phyloP scores from a whole-genome alignment of 352 stramenopile species.

The Chrysophaeum taylorii region DNA sequence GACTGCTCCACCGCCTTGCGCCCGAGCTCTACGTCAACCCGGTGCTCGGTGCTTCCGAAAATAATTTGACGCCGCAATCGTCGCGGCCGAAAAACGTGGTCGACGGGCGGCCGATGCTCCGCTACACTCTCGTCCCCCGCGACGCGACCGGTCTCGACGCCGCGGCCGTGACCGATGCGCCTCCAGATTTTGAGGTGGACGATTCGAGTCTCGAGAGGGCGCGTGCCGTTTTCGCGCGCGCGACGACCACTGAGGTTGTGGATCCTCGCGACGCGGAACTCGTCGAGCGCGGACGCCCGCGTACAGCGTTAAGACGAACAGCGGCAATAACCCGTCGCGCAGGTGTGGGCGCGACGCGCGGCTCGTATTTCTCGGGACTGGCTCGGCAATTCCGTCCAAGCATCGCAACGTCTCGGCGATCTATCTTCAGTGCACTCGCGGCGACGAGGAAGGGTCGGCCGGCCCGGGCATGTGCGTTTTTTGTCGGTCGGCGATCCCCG shows the following conservation, averaged over 20 bases:
- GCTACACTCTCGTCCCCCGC: conserved; percentile 42
- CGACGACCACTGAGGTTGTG: conserved; percentile 10
- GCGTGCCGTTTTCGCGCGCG: conserved; percentile 24
- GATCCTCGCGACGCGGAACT: conserved; percentile 12
- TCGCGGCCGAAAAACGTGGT: neutral
- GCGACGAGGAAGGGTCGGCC: too few relatives aligned
- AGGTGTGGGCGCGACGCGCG: conserved; percentile 25
- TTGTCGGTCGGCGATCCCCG: conserved; percentile 24
- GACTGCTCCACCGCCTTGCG: conserved; percentile 29
- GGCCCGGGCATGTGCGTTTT: too few relatives aligned
- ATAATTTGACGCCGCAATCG: conserved; percentile 5
- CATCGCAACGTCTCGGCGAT: conserved; percentile 94
- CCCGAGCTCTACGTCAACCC: conserved; percentile 30
- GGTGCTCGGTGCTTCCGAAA: conserved; percentile 9
- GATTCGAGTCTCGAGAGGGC: conserved; percentile 21
- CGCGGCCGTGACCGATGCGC: neutral
- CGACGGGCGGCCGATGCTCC: conserved; percentile 24
- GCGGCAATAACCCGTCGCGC: neutral
- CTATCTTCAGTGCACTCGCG: conserved; percentile 54
- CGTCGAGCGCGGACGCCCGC: neutral
- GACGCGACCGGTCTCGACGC: conserved; percentile 29
- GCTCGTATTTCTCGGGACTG: conserved; percentile 89
- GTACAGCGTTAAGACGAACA: neutral
- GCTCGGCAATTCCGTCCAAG: conserved; percentile 91
- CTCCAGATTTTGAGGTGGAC: conserved; percentile 17